A percentile compares a stretch with the other conserved stretches of the same genome.
These are phyloP conservation scores for Striga asiatica DNA, from an alignment of 257 asterid genomes.

Conservation along the genomic window DNA sequence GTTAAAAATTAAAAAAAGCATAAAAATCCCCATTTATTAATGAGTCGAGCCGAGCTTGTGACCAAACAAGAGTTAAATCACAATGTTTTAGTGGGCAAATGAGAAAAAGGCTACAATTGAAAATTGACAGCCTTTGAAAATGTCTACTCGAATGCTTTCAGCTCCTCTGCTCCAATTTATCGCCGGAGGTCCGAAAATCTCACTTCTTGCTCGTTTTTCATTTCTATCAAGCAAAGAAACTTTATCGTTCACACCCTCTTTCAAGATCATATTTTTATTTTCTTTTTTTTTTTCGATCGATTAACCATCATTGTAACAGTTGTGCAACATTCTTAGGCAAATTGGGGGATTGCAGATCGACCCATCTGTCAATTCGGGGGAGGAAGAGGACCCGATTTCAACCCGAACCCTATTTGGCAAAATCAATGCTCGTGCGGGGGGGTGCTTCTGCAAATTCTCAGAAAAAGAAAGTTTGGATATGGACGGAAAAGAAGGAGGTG, in stretches of 20 bases:
- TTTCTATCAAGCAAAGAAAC: neutral
- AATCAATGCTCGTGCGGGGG: slow-evolving; percentile 18
- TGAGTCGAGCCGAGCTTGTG: no score
- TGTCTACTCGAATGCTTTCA: slow-evolving; percentile 33
- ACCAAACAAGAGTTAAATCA: no score
- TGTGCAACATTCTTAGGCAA: slow-evolving; percentile 27
- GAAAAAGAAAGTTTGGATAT: slow-evolving; percentile 68
- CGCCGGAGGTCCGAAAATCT: slow-evolving; percentile 15
- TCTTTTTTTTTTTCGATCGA: neutral
- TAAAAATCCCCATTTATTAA: no score
- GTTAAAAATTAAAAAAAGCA: no score
- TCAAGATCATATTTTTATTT: no score
- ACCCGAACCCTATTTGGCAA: slow-evolving; percentile 1
- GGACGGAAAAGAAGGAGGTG: slow-evolving; percentile 78
- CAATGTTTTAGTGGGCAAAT: no score
- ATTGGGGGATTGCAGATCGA: slow-evolving; percentile 26
- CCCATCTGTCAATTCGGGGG: slow-evolving; percentile 7
- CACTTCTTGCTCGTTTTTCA: neutral
- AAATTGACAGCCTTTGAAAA: no score
- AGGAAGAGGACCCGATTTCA: slow-evolving; percentile 12
- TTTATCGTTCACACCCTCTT: no score
- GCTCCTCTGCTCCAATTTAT: slow-evolving; percentile 18
- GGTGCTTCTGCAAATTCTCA: slow-evolving; percentile 3
- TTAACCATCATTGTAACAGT: slow-evolving; percentile 9
- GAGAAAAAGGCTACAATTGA: neutral